Conservation (phyloP, 2,329 filamentous ascomycete genomes). For the Dothiorella sarmentorum region DNA sequence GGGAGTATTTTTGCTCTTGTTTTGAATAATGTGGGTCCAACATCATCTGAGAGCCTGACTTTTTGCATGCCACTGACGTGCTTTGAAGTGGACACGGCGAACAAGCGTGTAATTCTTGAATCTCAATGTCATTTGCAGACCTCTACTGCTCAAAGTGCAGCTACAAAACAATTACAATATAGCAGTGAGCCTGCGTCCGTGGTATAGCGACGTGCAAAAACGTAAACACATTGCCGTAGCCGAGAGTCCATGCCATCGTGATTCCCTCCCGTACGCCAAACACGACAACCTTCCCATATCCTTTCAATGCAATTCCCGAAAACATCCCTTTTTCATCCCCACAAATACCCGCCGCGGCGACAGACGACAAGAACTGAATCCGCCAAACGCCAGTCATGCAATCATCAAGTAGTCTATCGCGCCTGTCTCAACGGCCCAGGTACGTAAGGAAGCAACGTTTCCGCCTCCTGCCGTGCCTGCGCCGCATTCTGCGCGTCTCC, state of each 20-base stretch:
- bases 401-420: neutral
- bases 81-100: no score
- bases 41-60: no score
- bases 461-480: conserved; percentile 44
- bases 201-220: neutral
- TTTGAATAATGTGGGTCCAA: neutral
- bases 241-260: neutral
- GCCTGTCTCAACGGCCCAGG: conserved; percentile 24
- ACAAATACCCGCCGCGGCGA: neutral
- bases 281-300: neutral
- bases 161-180: neutral
- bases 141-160: neutral
- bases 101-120: no score
- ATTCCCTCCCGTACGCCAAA: neutral
- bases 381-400: conserved; percentile 2
- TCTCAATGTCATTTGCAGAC: neutral
- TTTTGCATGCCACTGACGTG: no score
- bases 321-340: neutral
- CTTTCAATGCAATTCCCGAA: neutral
- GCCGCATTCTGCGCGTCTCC: conserved; percentile 58
- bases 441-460: conserved; percentile 24
- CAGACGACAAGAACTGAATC: neutral
- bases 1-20: neutral
- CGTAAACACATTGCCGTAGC: neutral
- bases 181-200: neutral